Base-by-base conservation (phyloP, 805 yeast species). In the Metschnikowia similis region DNA sequence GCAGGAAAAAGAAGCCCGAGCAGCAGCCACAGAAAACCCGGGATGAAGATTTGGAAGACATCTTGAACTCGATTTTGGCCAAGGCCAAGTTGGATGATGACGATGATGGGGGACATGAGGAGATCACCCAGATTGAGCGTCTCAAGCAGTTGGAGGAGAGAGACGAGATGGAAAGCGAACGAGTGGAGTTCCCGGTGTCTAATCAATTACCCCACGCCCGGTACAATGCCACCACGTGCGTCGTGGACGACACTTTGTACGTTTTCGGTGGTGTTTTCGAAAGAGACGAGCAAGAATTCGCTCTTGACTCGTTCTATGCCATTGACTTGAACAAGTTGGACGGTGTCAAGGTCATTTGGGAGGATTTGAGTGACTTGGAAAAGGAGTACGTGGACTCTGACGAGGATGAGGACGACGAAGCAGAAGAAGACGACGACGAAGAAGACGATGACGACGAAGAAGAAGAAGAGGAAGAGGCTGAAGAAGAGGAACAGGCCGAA, bases 221-320 rank as follows among this genome's bases (percentile, higher is more conserved):
- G 59, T 92, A 90, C 71, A 92, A 92, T 63, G 83, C 96, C 3
- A 71, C 91, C 2, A 81, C 89, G 4, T 84, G 95, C 50, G 96
- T 92, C 1, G 82, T 86, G 35, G 96, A 87, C 58, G 98, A 92
- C 63, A 79, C 77, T 0, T 72, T 90, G 51, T 92, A 83, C 66
- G 85, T 94, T 8, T 90, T 79, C 63, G 96, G 97, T 26, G 99
- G 98, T 58, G 80, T 84, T 39, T 92, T 85, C 83, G 98, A 94
- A 65, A 70, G 78, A 30, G 96, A 91, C 4, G 98, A 94, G 46
- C 84, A 79, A 52, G 99, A 92, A 65, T 87, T 78, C 64, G 80
- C 81, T 38, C 76, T 94, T 58, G 96, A 92, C 64, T 85, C 96
- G 8, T 79, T 92, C 65, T 94, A 92, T 62, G 77, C 91, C 28